These are phyloP conservation scores for Curvularia verruculosa DNA, from an alignment of 2,329 filamentous ascomycete genomes.

Conservation along the genomic window DNA sequence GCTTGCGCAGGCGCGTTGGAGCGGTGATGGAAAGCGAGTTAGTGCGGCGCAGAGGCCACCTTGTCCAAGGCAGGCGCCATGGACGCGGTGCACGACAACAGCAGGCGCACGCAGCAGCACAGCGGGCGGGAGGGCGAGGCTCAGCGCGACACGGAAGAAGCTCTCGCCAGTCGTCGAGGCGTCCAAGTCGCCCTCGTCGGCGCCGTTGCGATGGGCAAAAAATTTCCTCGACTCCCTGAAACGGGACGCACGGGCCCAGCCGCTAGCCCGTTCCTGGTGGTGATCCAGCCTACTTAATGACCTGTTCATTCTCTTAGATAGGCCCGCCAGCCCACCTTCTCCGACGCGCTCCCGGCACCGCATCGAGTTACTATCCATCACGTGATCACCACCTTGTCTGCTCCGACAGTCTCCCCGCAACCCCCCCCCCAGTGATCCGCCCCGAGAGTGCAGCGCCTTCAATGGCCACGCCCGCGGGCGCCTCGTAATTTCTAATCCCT, in stretches of 20 bases:
- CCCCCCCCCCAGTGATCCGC: background rate
- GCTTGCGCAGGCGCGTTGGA: conserved; percentile 19
- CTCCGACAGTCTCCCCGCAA: conserved; percentile 4
- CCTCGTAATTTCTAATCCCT: conserved; percentile 37
- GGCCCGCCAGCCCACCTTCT: conserved; percentile 40
- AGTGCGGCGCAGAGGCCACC: conserved; percentile 29
- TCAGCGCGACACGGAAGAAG: background rate
- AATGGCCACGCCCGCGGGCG: conserved; percentile 32
- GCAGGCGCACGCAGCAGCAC: conserved; percentile 1
- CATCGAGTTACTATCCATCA: conserved; percentile 33
- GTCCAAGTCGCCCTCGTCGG: conserved; percentile 16
- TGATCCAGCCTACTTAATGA: conserved; percentile 26
- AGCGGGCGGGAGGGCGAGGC: background rate
- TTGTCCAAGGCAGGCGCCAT: conserved; percentile 26
- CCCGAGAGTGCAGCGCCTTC: conserved; percentile 15
- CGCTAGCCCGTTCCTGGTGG: conserved; percentile 27
- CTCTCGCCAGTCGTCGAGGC: background rate
- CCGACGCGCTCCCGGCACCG: conserved; percentile 37
- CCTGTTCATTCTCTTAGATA: conserved; percentile 33
- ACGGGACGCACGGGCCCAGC: conserved; percentile 28
- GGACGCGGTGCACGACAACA: conserved; percentile 1
- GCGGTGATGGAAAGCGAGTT: conserved; percentile 30
- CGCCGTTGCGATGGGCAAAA: conserved; percentile 34
- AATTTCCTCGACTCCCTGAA: conserved; percentile 40
- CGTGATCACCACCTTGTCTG: conserved; percentile 24